Evolutionary conservation across 768 basidiomycete species (phyloP), one percentile per base, ranked within the genome.

Genomic region (Clavaria fumosa): DNA sequence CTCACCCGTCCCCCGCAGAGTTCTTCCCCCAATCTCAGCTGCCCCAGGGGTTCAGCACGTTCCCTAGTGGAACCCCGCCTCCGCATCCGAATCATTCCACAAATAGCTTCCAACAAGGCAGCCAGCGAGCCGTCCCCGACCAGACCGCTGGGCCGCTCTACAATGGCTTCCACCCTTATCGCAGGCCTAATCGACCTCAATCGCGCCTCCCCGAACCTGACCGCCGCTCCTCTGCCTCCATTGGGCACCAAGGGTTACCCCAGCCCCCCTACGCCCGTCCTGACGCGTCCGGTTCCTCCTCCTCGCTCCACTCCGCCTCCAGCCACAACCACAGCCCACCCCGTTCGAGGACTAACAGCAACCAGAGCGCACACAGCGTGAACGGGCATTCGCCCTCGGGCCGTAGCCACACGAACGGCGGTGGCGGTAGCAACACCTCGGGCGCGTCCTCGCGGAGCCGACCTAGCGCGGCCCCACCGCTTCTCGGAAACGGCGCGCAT

Each of bases 151-250:
- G n/a, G n/a, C n/a, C n/a, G n/a, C n/a, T n/a, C n/a, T 62, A 62
- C 50, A 63, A 63, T 23, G 82, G 79, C 19, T 86, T 75, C 52
- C 82, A 85, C 53, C 83, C 83, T 38, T 85, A 85, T 64, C 78
- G 82, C 39, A 71, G 82, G 10, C 80, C 81, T 15, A 64, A 55
- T 47, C 64, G 68, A 19, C 68, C 67, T 48, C 58, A 58, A 23
- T 59, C 62, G 15, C 49, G 49, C 34, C 53, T n/a, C n/a, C n/a
- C 60, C 15, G 43, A 55, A 26, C 55, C 56, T 50, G 50, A 50
- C 22, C 38, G 46, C 38, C 70, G 74, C 69, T 69, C 72, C 37
- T 49, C 62, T 17, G 49, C 53, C n/a, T n/a, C n/a, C n/a, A n/a
- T n/a, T n/a, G n/a, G n/a, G n/a, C n/a, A n/a, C n/a, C n/a, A n/a